Conservation (phyloP, 345 rosid species). For the Aegle marmelos region DNA sequence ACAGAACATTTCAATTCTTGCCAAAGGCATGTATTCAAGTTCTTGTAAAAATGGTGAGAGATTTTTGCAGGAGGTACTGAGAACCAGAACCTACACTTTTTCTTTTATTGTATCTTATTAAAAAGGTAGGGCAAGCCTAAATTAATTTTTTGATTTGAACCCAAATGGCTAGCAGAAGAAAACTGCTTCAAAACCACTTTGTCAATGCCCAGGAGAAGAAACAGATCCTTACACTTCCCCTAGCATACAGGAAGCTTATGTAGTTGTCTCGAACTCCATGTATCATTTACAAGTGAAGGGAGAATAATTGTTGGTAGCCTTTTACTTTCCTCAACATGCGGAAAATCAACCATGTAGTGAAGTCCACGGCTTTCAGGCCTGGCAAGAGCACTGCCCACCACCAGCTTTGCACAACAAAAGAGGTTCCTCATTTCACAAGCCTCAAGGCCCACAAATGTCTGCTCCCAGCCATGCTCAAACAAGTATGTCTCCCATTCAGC, state of each 20-base stretch:
- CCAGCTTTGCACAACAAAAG: slow-evolving; percentile 89
- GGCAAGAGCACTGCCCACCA: slow-evolving; percentile 81
- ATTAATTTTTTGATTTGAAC: too few relatives aligned
- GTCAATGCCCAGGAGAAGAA: too few relatives aligned
- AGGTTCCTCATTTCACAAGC: slow-evolving; percentile 97
- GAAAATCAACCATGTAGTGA: slow-evolving; percentile 86
- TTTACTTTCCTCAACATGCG: slow-evolving; percentile 79
- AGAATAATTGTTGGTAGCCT: slow-evolving; percentile 83
- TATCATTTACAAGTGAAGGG: slow-evolving; percentile 54
- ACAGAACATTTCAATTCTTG: slow-evolving; percentile 9
- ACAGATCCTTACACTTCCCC: not conserved
- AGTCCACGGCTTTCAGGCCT: slow-evolving; percentile 97
- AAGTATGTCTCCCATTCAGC: slow-evolving; percentile 74
- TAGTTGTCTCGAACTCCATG: slow-evolving; percentile 88
- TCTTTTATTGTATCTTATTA: too few relatives aligned
- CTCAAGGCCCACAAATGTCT: slow-evolving; percentile 76
- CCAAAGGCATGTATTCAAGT: slow-evolving; percentile 9
- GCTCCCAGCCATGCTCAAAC: slow-evolving; percentile 84
- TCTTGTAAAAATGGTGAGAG: not conserved
- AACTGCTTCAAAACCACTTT: too few relatives aligned
- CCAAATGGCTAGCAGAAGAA: too few relatives aligned
- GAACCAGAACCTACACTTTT: slow-evolving; percentile 3
- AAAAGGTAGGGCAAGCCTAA: too few relatives aligned
- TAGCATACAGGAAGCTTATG: slow-evolving; percentile 39
- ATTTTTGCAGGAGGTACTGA: not conserved